phyloP scores from a whole-genome alignment of 2,329 filamentous ascomycete species.

The Ascochyta lentis region DNA sequence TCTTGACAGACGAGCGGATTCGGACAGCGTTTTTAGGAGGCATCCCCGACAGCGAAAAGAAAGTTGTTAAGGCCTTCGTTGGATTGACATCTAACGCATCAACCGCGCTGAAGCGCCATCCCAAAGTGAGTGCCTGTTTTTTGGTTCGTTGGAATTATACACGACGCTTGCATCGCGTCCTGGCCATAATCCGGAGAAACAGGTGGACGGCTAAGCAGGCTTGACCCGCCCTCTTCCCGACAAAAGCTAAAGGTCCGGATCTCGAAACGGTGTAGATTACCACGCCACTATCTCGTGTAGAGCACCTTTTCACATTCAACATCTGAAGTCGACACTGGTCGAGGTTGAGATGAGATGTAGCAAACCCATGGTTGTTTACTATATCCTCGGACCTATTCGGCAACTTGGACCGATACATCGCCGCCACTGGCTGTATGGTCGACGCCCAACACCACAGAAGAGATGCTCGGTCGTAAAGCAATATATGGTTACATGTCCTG shows the following conservation, averaged over 20 bases:
- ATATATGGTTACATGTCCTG: background rate
- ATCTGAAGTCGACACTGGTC: background rate
- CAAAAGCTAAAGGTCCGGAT: background rate
- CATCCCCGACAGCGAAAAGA: constrained; percentile 61
- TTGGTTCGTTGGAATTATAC: constrained; percentile 5
- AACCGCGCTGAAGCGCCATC: constrained; percentile 82
- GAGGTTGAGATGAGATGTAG: background rate
- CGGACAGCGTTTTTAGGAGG: constrained; percentile 69
- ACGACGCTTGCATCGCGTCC: no score
- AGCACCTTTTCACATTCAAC: background rate
- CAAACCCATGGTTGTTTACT: background rate
- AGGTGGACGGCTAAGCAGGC: background rate
- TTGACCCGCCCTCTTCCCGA: background rate
- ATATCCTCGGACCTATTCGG: constrained; percentile 4
- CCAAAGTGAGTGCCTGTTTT: constrained; percentile 68
- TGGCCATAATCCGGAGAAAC: background rate
- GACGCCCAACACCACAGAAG: constrained; percentile 3
- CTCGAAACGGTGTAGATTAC: background rate
- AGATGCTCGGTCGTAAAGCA: background rate
- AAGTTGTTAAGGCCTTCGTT: constrained; percentile 72
- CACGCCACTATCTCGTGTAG: background rate
- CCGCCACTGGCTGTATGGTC: constrained; percentile 1
- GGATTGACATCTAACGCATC: constrained; percentile 65
- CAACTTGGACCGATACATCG: background rate
- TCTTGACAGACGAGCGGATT: constrained; percentile 68